phyloP scores from a whole-genome alignment of 2,329 filamentous ascomycete genomes.

The Colletotrichum orchidophilum region DNA sequence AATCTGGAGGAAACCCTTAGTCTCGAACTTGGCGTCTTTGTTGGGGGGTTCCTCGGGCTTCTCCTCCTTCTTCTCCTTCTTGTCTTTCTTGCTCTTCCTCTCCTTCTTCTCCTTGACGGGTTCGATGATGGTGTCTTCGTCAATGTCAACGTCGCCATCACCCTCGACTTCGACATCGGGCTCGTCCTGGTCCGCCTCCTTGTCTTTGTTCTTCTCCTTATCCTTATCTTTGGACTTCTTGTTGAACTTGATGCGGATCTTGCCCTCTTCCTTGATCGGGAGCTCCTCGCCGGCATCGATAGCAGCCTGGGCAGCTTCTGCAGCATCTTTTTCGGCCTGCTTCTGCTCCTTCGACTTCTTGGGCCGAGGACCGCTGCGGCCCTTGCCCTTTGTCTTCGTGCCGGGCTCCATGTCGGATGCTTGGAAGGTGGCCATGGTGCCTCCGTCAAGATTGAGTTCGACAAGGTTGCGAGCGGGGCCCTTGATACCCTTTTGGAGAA shows the following conservation, averaged over 20 bases:
- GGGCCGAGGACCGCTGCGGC: slow-evolving; percentile 71
- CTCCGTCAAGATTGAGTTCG: slow-evolving; percentile 84
- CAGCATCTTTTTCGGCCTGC: slow-evolving; percentile 81
- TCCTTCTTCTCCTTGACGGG: slow-evolving; percentile 54
- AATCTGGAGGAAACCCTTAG: slow-evolving; percentile 94
- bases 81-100: slow-evolving; percentile 55
- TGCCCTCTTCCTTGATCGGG: slow-evolving; percentile 66
- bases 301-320: slow-evolving; percentile 87
- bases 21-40: slow-evolving; percentile 76
- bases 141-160: slow-evolving; percentile 40
- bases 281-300: slow-evolving; percentile 81
- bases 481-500: slow-evolving; percentile 87
- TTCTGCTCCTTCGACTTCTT: slow-evolving; percentile 94
- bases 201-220: slow-evolving; percentile 52
- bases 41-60: slow-evolving; percentile 61
- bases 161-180: slow-evolving; percentile 49
- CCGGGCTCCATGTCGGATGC: slow-evolving; percentile 65
- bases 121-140: slow-evolving; percentile 47
- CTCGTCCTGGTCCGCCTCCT: slow-evolving; percentile 44
- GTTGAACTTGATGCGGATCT: slow-evolving; percentile 71
- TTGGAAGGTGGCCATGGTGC: slow-evolving; percentile 86
- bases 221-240: slow-evolving; percentile 59
- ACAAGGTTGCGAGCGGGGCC: slow-evolving; percentile 72
- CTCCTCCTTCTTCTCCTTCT: slow-evolving; percentile 54
- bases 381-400: slow-evolving; percentile 60